Conservation (phyloP, 179 eudicot species). For the Beta lomatogona region DNA sequence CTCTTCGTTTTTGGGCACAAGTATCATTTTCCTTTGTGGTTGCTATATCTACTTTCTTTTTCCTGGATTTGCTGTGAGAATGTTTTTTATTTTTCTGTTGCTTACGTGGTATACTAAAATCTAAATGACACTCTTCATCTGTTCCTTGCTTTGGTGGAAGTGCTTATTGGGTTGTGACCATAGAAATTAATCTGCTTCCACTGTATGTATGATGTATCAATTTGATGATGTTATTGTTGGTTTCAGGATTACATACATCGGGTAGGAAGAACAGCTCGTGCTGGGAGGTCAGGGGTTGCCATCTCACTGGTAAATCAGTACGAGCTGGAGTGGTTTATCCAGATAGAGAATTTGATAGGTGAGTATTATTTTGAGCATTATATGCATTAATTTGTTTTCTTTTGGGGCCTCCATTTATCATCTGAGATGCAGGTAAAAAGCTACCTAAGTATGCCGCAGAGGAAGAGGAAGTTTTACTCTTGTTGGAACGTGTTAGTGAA, state of each 20-base stretch:
- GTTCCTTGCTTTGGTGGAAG: background rate
- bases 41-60: too few relatives aligned
- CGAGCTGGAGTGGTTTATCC: conserved; percentile 69
- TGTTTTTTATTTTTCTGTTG: background rate
- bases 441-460: conserved; percentile 59
- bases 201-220: background rate
- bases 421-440: conserved; percentile 55
- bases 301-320: conserved; percentile 83
- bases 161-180: conserved; percentile 2
- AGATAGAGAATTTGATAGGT: conserved; percentile 89
- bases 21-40: too few relatives aligned
- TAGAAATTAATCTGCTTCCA: background rate
- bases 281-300: conserved; percentile 90
- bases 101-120: background rate
- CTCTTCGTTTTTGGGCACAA: too few relatives aligned
- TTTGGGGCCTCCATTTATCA: background rate
- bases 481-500: conserved; percentile 73
- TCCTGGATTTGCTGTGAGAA: too few relatives aligned
- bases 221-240: conserved; percentile 10
- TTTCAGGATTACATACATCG: conserved; percentile 86
- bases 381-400: background rate
- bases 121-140: background rate
- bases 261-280: conserved; percentile 99
- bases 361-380: conserved; percentile 7
- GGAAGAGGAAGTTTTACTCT: conserved; percentile 69